phyloP scores from a whole-genome alignment of 2,329 filamentous ascomycete genomes.

The Colletotrichum eremochloae region DNA sequence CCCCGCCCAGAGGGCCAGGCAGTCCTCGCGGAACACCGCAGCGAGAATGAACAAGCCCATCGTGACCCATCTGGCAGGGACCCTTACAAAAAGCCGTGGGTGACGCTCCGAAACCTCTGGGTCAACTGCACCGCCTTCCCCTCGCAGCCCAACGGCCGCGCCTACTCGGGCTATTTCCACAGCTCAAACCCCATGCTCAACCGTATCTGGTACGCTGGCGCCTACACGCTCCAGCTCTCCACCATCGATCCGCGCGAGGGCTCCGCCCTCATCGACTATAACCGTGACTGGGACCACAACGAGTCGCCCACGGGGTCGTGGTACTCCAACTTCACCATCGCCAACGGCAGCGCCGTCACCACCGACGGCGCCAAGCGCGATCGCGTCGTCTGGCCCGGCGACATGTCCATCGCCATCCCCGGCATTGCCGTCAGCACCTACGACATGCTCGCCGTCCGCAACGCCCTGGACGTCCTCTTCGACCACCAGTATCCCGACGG shows the following conservation, averaged over 20 bases:
- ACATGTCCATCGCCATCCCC: conserved; percentile 61
- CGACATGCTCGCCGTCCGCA: conserved; percentile 56
- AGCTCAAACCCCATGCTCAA: conserved; percentile 58
- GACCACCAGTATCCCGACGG: conserved; percentile 58
- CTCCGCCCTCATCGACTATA: conserved; percentile 52
- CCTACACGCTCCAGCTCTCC: conserved; percentile 53
- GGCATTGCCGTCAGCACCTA: conserved; percentile 42
- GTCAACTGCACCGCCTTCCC: conserved; percentile 58
- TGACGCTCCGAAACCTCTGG: conserved; percentile 52
- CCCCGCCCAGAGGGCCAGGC: conserved; percentile 47
- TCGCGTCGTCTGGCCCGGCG: conserved; percentile 69
- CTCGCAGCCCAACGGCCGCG: conserved; percentile 60
- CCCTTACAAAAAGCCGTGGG: conserved; percentile 45
- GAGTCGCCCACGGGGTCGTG: conserved; percentile 51
- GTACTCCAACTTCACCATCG: conserved; percentile 51
- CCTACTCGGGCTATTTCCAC: conserved; percentile 62
- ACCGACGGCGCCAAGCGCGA: conserved; percentile 68
- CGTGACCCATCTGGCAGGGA: conserved; percentile 26
- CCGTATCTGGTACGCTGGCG: conserved; percentile 60
- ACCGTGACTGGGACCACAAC: conserved; percentile 49
- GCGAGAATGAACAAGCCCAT: not conserved
- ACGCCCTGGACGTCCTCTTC: conserved; percentile 60
- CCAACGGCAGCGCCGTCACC: conserved; percentile 51
- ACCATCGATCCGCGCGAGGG: conserved; percentile 53
- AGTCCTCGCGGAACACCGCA: conserved; percentile 31